Percentiles rank a stretch among this genome's conserved stretches.
Evolutionary conservation across 2,329 filamentous ascomycete species (phyloP).

Genomic region (Lasiodiplodia citricola): DNA sequence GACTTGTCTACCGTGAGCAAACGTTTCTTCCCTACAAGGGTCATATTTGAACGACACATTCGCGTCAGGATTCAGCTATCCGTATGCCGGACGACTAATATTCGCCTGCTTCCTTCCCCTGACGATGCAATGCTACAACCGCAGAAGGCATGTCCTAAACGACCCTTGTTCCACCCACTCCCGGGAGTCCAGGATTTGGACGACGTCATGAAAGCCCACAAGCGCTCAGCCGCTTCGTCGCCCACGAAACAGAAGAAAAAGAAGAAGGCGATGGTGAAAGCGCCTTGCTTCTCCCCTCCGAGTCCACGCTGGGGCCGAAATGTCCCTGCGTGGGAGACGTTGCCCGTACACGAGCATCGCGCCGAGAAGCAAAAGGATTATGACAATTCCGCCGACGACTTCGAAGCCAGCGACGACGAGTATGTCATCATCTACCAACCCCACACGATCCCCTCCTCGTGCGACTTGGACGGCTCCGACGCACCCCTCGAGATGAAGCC

Average conservation of each 20-base stretch:
- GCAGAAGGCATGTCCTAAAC: neutral
- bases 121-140: neutral
- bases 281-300: no score
- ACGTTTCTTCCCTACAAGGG: conserved; percentile 35
- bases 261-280: neutral
- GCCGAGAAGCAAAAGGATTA: neutral
- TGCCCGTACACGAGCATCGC: neutral
- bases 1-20: conserved; percentile 29
- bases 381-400: no score
- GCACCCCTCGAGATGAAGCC: conserved; percentile 8
- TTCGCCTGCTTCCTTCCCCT: neutral
- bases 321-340: conserved; percentile 9
- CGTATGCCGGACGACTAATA: neutral
- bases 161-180: neutral
- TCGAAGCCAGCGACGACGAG: neutral
- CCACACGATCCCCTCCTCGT: neutral
- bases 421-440: neutral
- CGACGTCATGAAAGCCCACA: neutral
- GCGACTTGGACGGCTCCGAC: neutral
- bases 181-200: neutral
- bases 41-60: conserved; percentile 38
- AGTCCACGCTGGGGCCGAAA: neutral
- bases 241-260: neutral
- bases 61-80: conserved; percentile 37
- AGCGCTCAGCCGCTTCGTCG: neutral